Conservation (phyloP, 2,329 filamentous ascomycete species). For the Bretziella fagacearum region DNA sequence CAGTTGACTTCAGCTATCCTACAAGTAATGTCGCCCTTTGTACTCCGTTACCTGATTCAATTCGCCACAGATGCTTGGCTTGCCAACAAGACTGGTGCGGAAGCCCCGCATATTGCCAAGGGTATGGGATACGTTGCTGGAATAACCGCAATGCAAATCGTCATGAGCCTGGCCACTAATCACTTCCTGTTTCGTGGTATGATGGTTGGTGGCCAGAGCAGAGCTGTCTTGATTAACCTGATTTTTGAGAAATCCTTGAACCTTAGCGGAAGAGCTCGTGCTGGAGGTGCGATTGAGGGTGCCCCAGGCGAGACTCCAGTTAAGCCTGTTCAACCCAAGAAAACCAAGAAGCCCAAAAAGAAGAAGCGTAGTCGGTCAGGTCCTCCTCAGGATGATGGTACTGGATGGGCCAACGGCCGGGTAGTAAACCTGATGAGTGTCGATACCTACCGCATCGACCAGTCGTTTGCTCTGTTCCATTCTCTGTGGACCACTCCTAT, state of each 20-base stretch:
- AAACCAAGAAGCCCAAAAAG: conserved; percentile 23
- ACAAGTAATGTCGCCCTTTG: conserved; percentile 71
- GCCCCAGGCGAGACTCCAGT: conserved; percentile 27
- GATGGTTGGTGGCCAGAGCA: conserved; percentile 71
- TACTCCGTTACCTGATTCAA: conserved; percentile 68
- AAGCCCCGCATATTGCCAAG: conserved; percentile 50
- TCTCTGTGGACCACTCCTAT: conserved; percentile 79
- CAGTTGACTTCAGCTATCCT: conserved; percentile 56
- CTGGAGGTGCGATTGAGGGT: conserved; percentile 46
- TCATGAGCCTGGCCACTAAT: conserved; percentile 65
- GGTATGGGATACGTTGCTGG: conserved; percentile 75
- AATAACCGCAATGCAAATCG: conserved; percentile 68
- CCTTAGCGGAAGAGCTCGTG: conserved; percentile 72
- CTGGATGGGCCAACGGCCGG: conserved; percentile 82
- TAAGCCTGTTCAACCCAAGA: conserved; percentile 29
- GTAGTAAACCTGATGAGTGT: conserved; percentile 91
- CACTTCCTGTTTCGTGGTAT: conserved; percentile 90
- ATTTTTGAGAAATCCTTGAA: conserved; percentile 90
- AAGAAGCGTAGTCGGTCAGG: conserved; percentile 25
- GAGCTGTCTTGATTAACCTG: conserved; percentile 65
- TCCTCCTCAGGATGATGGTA: conserved; percentile 39
- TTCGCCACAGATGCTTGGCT: conserved; percentile 68
- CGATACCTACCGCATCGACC: conserved; percentile 83
- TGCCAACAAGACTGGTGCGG: conserved; percentile 33
- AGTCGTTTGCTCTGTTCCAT: conserved; percentile 77